These are phyloP conservation scores for Thielaviopsis punctulata DNA, from an alignment of 2,329 filamentous ascomycete genomes.

Conservation along the genomic window DNA sequence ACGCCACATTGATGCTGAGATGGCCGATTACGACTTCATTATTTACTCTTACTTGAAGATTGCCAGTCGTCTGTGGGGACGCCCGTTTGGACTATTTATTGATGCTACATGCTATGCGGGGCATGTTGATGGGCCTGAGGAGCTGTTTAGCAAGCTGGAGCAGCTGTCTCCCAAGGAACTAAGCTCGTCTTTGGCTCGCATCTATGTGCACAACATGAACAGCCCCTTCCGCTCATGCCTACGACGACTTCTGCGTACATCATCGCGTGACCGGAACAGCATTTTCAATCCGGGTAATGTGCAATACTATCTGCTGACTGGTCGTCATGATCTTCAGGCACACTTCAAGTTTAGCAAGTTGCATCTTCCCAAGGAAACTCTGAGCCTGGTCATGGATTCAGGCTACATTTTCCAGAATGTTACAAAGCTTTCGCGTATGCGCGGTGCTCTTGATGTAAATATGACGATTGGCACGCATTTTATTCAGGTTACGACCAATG, in stretches of 20 bases:
- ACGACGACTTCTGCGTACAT: slow-evolving; percentile 42
- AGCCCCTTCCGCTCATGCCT: slow-evolving; percentile 54
- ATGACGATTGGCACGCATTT: slow-evolving; percentile 55
- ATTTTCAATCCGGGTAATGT: slow-evolving; percentile 48
- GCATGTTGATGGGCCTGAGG: slow-evolving; percentile 48
- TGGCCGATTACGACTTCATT: slow-evolving; percentile 47
- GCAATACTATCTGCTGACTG: slow-evolving; percentile 49
- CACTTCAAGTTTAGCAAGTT: slow-evolving; percentile 51
- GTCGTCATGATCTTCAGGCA: slow-evolving; percentile 44
- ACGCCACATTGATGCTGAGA: slow-evolving; percentile 47
- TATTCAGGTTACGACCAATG: slow-evolving; percentile 50
- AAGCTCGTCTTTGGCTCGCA: slow-evolving; percentile 37
- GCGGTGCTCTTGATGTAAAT: slow-evolving; percentile 51
- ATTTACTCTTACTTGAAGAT: slow-evolving; percentile 56
- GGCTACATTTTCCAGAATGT: slow-evolving; percentile 49
- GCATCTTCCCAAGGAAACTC: slow-evolving; percentile 52
- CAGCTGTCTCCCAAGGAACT: slow-evolving; percentile 45
- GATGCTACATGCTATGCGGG: slow-evolving; percentile 55
- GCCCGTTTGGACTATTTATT: slow-evolving; percentile 48
- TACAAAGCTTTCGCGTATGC: slow-evolving; percentile 48
- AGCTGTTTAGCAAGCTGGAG: slow-evolving; percentile 46
- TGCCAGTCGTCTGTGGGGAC: slow-evolving; percentile 52
- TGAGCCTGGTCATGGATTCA: slow-evolving; percentile 49
- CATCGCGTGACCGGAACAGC: slow-evolving; percentile 40
- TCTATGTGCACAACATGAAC: slow-evolving; percentile 61